A percentile compares a stretch with the other conserved stretches of the same genome.
These are phyloP conservation scores for Coemansia sp. DNA, from an alignment of 192 early-diverging fungal genomes.

Conservation along the genomic window DNA sequence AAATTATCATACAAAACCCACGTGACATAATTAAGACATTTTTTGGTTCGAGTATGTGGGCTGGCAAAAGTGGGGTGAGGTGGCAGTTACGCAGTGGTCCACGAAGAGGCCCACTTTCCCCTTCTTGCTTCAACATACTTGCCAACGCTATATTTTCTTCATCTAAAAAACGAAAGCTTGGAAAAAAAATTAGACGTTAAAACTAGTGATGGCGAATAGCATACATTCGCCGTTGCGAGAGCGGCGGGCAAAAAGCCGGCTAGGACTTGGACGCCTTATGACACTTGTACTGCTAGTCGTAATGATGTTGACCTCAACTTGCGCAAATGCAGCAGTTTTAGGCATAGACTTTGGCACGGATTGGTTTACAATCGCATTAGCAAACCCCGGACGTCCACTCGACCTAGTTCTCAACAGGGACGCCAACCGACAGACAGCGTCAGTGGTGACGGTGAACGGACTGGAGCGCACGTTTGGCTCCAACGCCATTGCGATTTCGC, in stretches of 20 bases:
- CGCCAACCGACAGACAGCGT: slow-evolving; percentile 91
- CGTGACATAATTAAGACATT: not conserved
- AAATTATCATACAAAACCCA: not conserved
- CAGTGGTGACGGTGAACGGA: slow-evolving; percentile 77
- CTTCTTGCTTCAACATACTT: not conserved
- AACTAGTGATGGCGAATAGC: not conserved
- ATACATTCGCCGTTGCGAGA: not conserved
- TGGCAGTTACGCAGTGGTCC: not conserved
- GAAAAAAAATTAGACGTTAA: not conserved
- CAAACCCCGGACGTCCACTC: slow-evolving; percentile 84
- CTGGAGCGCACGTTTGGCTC: slow-evolving; percentile 84
- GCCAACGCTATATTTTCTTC: not conserved
- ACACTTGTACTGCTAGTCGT: slow-evolving; percentile 10
- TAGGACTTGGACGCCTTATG: not conserved
- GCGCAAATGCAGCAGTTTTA: slow-evolving; percentile 70
- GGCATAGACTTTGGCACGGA: slow-evolving; percentile 97
- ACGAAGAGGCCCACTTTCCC: not conserved
- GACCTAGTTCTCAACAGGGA: slow-evolving; percentile 96
- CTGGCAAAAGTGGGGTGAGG: not conserved
- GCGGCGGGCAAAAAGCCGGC: not conserved
- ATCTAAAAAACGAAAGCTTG: not conserved
- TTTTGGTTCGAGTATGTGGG: not conserved
- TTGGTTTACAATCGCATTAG: slow-evolving; percentile 95
- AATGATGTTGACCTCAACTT: slow-evolving; percentile 5
- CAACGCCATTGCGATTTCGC: slow-evolving; percentile 64